Base-by-base conservation (phyloP, 2,329 filamentous ascomycete genomes). In the Paraphaeosphaeria sporulosa region DNA sequence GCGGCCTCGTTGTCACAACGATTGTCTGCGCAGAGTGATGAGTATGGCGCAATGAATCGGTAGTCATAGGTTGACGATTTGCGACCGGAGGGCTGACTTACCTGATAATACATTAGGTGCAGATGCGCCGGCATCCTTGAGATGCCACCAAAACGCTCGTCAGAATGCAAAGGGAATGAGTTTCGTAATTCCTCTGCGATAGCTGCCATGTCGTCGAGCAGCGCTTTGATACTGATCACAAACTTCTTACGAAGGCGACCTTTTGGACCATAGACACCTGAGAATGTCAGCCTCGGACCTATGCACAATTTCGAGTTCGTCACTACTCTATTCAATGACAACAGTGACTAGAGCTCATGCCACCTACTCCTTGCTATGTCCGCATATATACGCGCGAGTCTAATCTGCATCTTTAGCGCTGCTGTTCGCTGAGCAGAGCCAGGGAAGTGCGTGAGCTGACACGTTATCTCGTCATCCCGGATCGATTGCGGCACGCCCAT, bases 401-500 rank as follows among this genome's bases (percentile, higher is more conserved):
- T 80, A 50, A 84, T 80, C 47, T 84, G 80, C 67, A 84, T 79
- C 12, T 73, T 72, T 17, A 84, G 67, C 1, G 78, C 79, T 19
- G 75, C 69, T n/a, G 74, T 72, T 49, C 77, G 76, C 52, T 81
- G 79, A 15, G 69, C 55, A 13, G 78, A 79, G 25, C 71, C 75
- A 1, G 76, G 66, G 23, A 82, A 84, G 9, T 72, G 72, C 0
- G 85, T 82, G 7, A 84, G 75, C 5, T 77, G 75, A 0, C 82
- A 80, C 8, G 81, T 77, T 0, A 87, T 79, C 44, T 86, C 82
- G n/a, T 84, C 80, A 42, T 86, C 83, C 21, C 76, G 74, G 1
- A 86, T 76, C 0, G 82, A 80, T 48, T 82, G 78, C 0, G 85
- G 84, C 0, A 85, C 62, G 0, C 84, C 84, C 80, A 86, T 84